Evolutionary conservation across 1,139 yeast species (phyloP).

Genomic region (Sugiyamaella japonica): DNA sequence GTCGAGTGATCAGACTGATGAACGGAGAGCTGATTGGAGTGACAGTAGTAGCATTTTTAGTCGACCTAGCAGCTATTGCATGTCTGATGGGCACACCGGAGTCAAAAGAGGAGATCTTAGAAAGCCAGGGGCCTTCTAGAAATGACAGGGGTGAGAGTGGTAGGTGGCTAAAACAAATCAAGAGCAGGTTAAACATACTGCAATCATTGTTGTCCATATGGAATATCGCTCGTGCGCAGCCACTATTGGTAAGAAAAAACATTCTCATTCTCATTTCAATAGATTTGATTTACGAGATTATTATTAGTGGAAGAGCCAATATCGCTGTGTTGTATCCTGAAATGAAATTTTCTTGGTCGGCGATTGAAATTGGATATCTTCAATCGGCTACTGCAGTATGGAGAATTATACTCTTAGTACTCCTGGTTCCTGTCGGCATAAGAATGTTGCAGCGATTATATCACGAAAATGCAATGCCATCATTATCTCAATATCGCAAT

Average conservation of each 20-base stretch:
- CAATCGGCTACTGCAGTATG: slow-evolving; percentile 28
- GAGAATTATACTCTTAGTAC: slow-evolving; percentile 23
- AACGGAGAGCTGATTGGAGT: slow-evolving; percentile 19
- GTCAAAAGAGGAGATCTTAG: slow-evolving; percentile 12
- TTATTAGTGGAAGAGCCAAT: slow-evolving; percentile 28
- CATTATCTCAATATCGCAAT: background rate
- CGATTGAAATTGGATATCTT: slow-evolving; percentile 28
- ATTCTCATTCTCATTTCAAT: slow-evolving; percentile 24
- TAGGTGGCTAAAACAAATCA: background rate
- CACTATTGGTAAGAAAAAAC: slow-evolving; percentile 17
- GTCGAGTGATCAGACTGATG: slow-evolving; percentile 17
- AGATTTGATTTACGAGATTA: slow-evolving; percentile 27
- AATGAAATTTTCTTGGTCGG: slow-evolving; percentile 29
- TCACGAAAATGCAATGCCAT: slow-evolving; percentile 13
- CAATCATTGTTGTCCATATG: slow-evolving; percentile 20
- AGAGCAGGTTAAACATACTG: slow-evolving; percentile 20
- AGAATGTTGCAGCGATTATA: slow-evolving; percentile 15
- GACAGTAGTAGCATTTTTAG: slow-evolving; percentile 13
- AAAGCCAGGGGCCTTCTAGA: background rate
- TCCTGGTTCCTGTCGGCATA: slow-evolving; percentile 24
- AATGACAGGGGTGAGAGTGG: background rate
- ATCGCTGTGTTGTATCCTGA: slow-evolving; percentile 30
- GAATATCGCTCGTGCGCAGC: slow-evolving; percentile 18
- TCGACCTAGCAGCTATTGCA: slow-evolving; percentile 19
- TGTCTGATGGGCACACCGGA: slow-evolving; percentile 22